Evolutionary conservation across 805 yeast genomes (phyloP), one percentile per base, ranked within the genome.

Genomic region (Blastobotrys robertii): DNA sequence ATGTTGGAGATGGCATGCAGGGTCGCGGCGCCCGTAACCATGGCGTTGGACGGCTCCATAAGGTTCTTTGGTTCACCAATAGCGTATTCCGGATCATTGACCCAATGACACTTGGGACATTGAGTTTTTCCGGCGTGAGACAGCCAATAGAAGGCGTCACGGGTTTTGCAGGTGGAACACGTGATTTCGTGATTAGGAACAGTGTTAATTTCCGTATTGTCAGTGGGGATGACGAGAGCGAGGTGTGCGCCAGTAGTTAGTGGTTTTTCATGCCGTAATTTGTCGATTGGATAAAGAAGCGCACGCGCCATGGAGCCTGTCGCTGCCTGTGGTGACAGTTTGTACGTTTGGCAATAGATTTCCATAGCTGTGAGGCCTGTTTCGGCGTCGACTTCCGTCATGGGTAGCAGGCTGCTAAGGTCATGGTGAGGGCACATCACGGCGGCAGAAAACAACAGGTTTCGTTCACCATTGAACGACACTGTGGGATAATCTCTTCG

Each of bases 351-450:
- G 10, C 50, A 45, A 38, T 55, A 65, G 16, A 55, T 15, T 46
- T 64, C 62, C 47, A 64, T 12, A 1, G 58, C 61, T 1, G 64
- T 53, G 36, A 41, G 43, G 13, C 49, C 50, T 8, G 46, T 39
- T 9, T 32, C 31, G 14, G 44, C 25, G 22, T 60, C 62, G 2
- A 51, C 38, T 32, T 55, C 57, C 8, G 51, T 45, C 48, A 63
- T 44, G 8, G 37, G 19, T 8, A 46, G 47, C 31, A 58, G 7
- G 29, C 44, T 44, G 30, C 41, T 22, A 33, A 37, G 39, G 37
- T 47, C 50, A 40, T 65, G 69, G 13, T 41, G 44, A 2, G 51
- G 44, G 50, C 68, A 63, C 43, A 62, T 46, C 13, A 62, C 44
- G 22, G 52, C 52, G 2, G 69, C 57, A n/a, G 11, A 29, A 15